Base-by-base conservation (phyloP, 2,329 filamentous ascomycete genomes). In the Laburnicola sp. region DNA sequence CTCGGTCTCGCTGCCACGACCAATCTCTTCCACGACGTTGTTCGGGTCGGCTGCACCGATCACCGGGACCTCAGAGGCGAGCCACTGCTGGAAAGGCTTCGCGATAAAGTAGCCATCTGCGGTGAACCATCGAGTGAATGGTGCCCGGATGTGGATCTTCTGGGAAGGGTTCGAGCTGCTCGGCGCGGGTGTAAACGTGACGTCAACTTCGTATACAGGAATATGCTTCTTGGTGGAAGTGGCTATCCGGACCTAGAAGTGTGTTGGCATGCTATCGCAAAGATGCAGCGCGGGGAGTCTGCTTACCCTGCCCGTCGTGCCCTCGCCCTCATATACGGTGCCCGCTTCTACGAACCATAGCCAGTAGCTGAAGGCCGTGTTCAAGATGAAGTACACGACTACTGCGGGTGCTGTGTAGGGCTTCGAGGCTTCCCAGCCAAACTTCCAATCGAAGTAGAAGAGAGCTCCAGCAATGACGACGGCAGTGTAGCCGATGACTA, bases 381-480 rank as follows among this genome's bases (percentile, higher is more conserved):
- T 97, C 44, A 99, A 76, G 2, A 88, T 45, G 36, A 89, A 86
- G 77, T 99, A 99, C 11, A 86, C 69, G 8, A 81, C 80, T 3
- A 97, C 93, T 3, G 94, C 93, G 34, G 80, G 82, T 2, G 88
- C 82, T 0, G 93, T 95, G 77, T 86, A 93, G 57, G 81, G 76
- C 74, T 94, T 95, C 16, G 92, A 96, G 54, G 76, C 79, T 57
- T 96, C 90, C 81, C 94, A 97, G 63, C 92, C 93, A 41, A 91
- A 80, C 69, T 89, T 90, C 78, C 91, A 96, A 80, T 99, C 94
- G 77, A 91, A 92, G 56, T 84, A 85, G 79, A 97, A 97, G 64
- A 90, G 91, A 54, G 85, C 87, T 22, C 82, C 92, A 16, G 91
- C 87, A 56, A 97, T 85, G 52, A 81, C 72, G 65, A 97, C 91